Evolutionary conservation across 75 land plant species (phyloP).

Genomic region (Selaginella tamariscina): DNA sequence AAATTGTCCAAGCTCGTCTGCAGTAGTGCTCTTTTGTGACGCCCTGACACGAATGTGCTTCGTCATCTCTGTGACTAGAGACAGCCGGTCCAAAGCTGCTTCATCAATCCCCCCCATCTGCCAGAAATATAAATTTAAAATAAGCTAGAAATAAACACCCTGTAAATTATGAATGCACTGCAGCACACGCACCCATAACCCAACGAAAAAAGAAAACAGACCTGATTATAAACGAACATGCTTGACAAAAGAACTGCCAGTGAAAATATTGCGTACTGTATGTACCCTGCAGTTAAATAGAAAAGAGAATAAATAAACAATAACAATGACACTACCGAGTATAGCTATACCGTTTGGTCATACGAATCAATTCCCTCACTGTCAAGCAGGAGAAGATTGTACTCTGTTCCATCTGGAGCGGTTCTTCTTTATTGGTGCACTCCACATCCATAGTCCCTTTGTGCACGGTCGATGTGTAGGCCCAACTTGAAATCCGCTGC

Average conservation of each 20-base stretch:
- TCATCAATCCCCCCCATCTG: constrained; percentile 99
- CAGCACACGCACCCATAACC: background rate
- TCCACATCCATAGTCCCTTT: constrained; percentile 99
- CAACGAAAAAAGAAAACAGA: constrained; percentile 16
- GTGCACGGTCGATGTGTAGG: constrained; percentile 95
- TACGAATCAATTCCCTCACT: constrained; percentile 98
- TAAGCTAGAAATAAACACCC: too few relatives aligned
- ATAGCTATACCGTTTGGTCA: constrained; percentile 98
- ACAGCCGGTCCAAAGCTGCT: constrained; percentile 84
- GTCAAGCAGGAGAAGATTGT: constrained; percentile 75
- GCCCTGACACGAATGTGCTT: constrained; percentile 97
- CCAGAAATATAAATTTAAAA: constrained; percentile 12
- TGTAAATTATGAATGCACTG: too few relatives aligned
- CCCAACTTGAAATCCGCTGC: constrained; percentile 95
- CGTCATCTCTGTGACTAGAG: constrained; percentile 96
- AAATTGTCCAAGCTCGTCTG: constrained; percentile 88
- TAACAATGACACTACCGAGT: constrained; percentile 6
- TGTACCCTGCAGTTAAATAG: constrained; percentile 55
- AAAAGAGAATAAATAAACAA: background rate
- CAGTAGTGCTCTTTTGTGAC: constrained; percentile 50
- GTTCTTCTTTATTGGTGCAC: constrained; percentile 72
- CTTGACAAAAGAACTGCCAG: constrained; percentile 91
- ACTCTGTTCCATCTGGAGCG: constrained; percentile 92
- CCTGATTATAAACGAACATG: constrained; percentile 98
- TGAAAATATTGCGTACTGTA: constrained; percentile 96